A percentile compares a stretch with the other conserved stretches of the same genome.
phyloP scores from a whole-genome alignment of 1,284 basidiomycete genomes.

The Athelia sp. region DNA sequence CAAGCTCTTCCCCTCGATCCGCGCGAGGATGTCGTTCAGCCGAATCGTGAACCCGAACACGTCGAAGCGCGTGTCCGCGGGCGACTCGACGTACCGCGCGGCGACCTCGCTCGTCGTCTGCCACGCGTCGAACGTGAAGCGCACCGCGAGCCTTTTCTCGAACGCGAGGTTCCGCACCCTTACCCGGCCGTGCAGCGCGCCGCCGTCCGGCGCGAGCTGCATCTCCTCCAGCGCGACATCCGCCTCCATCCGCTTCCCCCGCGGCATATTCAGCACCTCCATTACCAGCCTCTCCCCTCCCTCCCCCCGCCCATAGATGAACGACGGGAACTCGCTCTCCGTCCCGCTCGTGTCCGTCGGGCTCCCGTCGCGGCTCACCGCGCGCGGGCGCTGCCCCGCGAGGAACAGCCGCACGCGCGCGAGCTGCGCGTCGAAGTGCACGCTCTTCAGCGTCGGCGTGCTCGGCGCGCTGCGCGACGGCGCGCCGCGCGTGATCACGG shows the following conservation, averaged over 20 bases:
- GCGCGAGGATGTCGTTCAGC: slow-evolving; percentile 56
- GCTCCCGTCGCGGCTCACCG: slow-evolving; percentile 87
- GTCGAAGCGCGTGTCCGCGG: slow-evolving; percentile 58
- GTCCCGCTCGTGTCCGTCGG: slow-evolving; percentile 77
- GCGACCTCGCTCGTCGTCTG: slow-evolving; percentile 93
- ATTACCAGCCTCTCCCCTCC: slow-evolving; percentile 43
- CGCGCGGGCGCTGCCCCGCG: slow-evolving; percentile 89
- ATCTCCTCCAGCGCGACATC: slow-evolving; percentile 53
- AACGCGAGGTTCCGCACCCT: slow-evolving; percentile 85
- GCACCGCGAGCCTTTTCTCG: slow-evolving; percentile 83
- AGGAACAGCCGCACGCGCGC: slow-evolving; percentile 93
- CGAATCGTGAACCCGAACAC: slow-evolving; percentile 64
- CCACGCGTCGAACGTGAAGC: slow-evolving; percentile 95
- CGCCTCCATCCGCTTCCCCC: slow-evolving; percentile 25
- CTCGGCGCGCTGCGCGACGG: slow-evolving; percentile 55
- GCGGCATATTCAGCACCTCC: slow-evolving; percentile 50
- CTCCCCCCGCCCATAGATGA: slow-evolving; percentile 48
- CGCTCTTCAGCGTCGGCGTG: slow-evolving; percentile 70
- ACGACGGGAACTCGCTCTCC: slow-evolving; percentile 63
- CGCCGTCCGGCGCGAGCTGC: slow-evolving; percentile 56
- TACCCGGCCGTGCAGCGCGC: slow-evolving; percentile 62
- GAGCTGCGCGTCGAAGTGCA: slow-evolving; percentile 90
- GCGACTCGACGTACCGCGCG: slow-evolving; percentile 69
- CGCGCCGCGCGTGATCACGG: slow-evolving; percentile 43
- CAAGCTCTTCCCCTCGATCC: slow-evolving; percentile 85